A percentile compares a stretch with the other conserved stretches of the same genome.
These are phyloP conservation scores for Diaporthe ampelina DNA, from an alignment of 2,329 filamentous ascomycete species.

Conservation along the genomic window DNA sequence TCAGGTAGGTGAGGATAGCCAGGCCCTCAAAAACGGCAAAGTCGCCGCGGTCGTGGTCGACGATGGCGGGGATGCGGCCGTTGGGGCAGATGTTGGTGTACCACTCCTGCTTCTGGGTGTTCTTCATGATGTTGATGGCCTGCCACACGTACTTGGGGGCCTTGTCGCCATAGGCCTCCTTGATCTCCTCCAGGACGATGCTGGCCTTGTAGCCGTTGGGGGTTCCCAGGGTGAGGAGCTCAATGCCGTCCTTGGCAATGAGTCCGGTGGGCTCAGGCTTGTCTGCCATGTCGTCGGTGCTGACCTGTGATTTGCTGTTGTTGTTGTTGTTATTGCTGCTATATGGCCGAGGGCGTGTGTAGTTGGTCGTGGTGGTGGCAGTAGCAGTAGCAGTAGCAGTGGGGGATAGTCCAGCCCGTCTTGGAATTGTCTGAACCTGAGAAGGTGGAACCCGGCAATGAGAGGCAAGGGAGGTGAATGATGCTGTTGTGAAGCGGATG, in stretches of 20 bases:
- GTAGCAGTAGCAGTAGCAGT: no score
- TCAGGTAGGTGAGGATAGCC: constrained; percentile 81
- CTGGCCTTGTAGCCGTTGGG: constrained; percentile 70
- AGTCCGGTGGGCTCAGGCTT: constrained; percentile 66
- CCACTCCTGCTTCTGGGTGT: constrained; percentile 78
- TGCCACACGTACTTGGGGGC: constrained; percentile 60
- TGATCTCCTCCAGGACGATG: constrained; percentile 76
- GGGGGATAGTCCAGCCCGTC: background rate
- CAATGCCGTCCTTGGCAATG: constrained; percentile 74
- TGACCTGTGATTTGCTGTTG: background rate
- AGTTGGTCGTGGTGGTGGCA: background rate
- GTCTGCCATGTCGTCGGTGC: constrained; percentile 36
- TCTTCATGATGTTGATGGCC: constrained; percentile 70
- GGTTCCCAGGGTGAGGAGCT: constrained; percentile 71
- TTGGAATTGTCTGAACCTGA: background rate
- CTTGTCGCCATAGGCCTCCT: constrained; percentile 70
- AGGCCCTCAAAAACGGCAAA: constrained; percentile 81
- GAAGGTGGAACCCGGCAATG: background rate
- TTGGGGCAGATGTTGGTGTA: constrained; percentile 74
- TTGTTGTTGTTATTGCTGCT: constrained; percentile 6
- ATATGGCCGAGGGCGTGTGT: background rate
- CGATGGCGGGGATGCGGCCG: constrained; percentile 74
- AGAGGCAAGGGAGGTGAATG: background rate
- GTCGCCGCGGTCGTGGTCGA: constrained; percentile 73
- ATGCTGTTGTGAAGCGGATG: background rate